These are phyloP conservation scores for Aspergillus udagawae DNA, from an alignment of 2,329 filamentous ascomycete species.

Conservation along the genomic window DNA sequence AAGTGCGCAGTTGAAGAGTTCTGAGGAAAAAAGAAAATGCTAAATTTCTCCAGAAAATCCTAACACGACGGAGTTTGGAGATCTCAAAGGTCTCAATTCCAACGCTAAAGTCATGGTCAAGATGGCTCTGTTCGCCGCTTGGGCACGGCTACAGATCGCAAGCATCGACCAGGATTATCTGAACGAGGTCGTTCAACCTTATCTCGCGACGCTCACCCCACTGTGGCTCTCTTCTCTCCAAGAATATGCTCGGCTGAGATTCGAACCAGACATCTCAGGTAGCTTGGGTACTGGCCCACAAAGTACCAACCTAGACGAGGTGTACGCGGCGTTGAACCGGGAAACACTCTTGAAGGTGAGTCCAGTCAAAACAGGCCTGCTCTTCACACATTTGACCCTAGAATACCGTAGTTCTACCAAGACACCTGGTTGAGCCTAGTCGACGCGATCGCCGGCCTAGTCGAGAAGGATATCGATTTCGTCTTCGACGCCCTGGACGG, in stretches of 20 bases:
- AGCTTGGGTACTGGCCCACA: slow-evolving; percentile 76
- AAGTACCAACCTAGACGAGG: slow-evolving; percentile 82
- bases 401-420: slow-evolving; percentile 70
- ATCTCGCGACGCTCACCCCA: slow-evolving; percentile 84
- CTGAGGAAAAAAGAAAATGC: background rate
- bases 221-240: slow-evolving; percentile 90
- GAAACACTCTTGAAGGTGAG: slow-evolving; percentile 76
- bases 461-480: slow-evolving; percentile 95
- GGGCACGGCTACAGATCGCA: slow-evolving; percentile 94
- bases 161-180: slow-evolving; percentile 90
- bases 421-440: slow-evolving; percentile 95
- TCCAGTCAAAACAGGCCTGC: background rate
- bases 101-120: slow-evolving; percentile 99
- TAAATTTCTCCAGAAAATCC: slow-evolving; percentile 51
- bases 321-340: slow-evolving; percentile 90
- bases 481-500: slow-evolving; percentile 96
- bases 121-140: slow-evolving; percentile 93
- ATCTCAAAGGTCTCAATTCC: slow-evolving; percentile 85
- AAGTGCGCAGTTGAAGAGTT: slow-evolving; percentile 18
- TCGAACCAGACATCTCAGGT: slow-evolving; percentile 96
- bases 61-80: slow-evolving; percentile 83
- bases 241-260: slow-evolving; percentile 87
- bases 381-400: background rate
- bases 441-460: slow-evolving; percentile 93
- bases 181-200: slow-evolving; percentile 79